phyloP scores from a whole-genome alignment of 768 basidiomycete genomes.

The Leccinum incarnatum region DNA sequence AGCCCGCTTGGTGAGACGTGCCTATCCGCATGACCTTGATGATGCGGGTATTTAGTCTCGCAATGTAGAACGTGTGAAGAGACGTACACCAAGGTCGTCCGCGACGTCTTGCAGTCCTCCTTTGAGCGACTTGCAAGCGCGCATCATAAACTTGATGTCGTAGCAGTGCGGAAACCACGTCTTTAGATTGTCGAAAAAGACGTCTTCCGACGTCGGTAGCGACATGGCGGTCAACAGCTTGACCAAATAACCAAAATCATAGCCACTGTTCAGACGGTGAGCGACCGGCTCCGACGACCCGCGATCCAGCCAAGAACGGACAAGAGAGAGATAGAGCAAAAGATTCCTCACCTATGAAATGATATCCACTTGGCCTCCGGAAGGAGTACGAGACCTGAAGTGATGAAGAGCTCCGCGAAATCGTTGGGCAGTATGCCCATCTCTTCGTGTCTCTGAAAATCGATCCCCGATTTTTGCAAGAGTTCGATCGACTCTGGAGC shows the following conservation, averaged over 20 bases:
- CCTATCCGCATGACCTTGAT: slow-evolving; percentile 83
- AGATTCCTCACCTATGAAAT: slow-evolving; percentile 85
- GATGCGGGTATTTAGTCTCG: neutral
- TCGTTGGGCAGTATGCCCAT: slow-evolving; percentile 90
- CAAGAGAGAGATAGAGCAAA: neutral
- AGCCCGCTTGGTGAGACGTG: slow-evolving; percentile 92
- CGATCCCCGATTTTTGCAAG: slow-evolving; percentile 91
- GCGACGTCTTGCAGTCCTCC: slow-evolving; percentile 96
- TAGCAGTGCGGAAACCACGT: slow-evolving; percentile 97
- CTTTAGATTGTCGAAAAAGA: slow-evolving; percentile 82
- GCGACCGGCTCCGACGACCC: neutral
- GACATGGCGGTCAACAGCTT: slow-evolving; percentile 86
- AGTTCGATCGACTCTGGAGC: slow-evolving; percentile 97
- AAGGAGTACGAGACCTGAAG: slow-evolving; percentile 87
- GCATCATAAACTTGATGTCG: slow-evolving; percentile 97
- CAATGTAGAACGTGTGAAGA: slow-evolving; percentile 6
- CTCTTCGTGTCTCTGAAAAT: slow-evolving; percentile 91
- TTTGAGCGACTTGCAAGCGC: slow-evolving; percentile 73
- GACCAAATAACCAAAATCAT: slow-evolving; percentile 98
- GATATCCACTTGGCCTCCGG: slow-evolving; percentile 95
- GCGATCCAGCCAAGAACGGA: neutral
- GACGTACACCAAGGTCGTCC: slow-evolving; percentile 86
- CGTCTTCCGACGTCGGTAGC: slow-evolving; percentile 83
- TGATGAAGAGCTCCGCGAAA: slow-evolving; percentile 96
- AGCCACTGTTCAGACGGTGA: slow-evolving; percentile 60